Evolutionary conservation across 2,329 filamentous ascomycete species (phyloP), one percentile per base, ranked within the genome.

Genomic region (Claviceps monticola): DNA sequence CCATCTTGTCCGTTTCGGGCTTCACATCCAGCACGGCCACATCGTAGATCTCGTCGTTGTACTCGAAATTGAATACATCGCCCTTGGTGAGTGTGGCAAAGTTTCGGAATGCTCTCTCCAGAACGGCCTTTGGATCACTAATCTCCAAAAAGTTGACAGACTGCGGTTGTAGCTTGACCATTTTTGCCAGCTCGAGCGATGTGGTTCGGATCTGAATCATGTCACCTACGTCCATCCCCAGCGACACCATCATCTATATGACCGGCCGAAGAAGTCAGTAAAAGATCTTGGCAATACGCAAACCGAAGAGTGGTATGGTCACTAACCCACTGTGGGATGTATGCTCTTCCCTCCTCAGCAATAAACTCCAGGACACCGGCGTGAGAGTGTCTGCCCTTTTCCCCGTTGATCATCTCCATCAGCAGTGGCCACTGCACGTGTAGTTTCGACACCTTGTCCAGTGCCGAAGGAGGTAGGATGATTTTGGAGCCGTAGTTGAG

Each of bases 401-500:
- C 81, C 23, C 90, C 89, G 64, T 97, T 98, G 61, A 88, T 86
- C 58, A 98, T 76, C 77, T 98, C 91, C 73, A 98, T 95, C 58
- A 97, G 79, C 74, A 98, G 87, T 7, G 93, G 93, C 74, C 95
- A 98, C 65, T 94, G 90, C 56, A 98, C 95, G 68, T 97, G 91
- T 16, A 98, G 74, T 63, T 90, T 81, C 16, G 93, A 96, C 59
- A 98, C 86, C 70, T 96, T 98, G 73, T 98, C 91, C 51, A 98
- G 79, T 5, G 93, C 91, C 38, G 89, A 95, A 0, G 93, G 86
- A n/a, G 93, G 93, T 56, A 98, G 82, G 65, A 98, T 88, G 61
- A 98, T 91, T 74, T 98, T 98, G 69, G 91, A 94, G 59, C 93
- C 93, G 65, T 93, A 90, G 74, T 97, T 97, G 56, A 95, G 83